Evolutionary conservation across 2,329 filamentous ascomycete species (phyloP).

Genomic region (Arthrinium puccinioides): DNA sequence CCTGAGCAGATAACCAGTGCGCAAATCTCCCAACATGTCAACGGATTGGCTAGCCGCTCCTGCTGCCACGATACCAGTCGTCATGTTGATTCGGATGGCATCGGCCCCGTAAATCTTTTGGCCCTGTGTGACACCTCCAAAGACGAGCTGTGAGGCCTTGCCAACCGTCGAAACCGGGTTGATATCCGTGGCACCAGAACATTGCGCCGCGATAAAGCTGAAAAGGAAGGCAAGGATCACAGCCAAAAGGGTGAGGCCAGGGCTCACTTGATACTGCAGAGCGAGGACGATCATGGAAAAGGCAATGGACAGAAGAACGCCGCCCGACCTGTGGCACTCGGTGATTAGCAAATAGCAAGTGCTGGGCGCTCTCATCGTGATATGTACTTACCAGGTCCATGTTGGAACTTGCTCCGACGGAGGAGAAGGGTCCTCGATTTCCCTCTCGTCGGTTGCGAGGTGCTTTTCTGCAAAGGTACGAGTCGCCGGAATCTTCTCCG

Average conservation of each 20-base stretch:
- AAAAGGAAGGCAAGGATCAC: slow-evolving; percentile 53
- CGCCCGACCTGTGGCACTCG: too few species aligned
- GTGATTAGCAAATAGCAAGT: too few species aligned
- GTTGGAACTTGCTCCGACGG: slow-evolving; percentile 39
- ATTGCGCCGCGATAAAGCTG: slow-evolving; percentile 54
- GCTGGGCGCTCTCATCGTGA: too few species aligned
- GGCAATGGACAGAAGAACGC: slow-evolving; percentile 41
- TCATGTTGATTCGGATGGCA: slow-evolving; percentile 58
- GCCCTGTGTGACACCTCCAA: slow-evolving; percentile 55
- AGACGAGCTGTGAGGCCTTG: slow-evolving; percentile 62
- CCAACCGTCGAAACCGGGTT: slow-evolving; percentile 59
- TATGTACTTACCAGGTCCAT: slow-evolving; percentile 54
- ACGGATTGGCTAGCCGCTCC: slow-evolving; percentile 48
- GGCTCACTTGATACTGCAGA: slow-evolving; percentile 47
- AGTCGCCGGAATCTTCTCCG: slow-evolving; percentile 22
- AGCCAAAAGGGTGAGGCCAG: slow-evolving; percentile 49
- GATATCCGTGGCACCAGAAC: slow-evolving; percentile 51
- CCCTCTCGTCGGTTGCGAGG: not conserved
- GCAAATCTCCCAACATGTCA: slow-evolving; percentile 55
- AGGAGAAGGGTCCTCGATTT: slow-evolving; percentile 40
- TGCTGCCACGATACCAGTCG: slow-evolving; percentile 51
- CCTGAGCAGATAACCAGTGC: slow-evolving; percentile 58
- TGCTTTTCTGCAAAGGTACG: not conserved
- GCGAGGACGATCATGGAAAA: slow-evolving; percentile 42
- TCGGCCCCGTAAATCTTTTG: slow-evolving; percentile 38